A percentile compares a stretch with the other conserved stretches of the same genome.
Conservation (phyloP, 1,139 yeast genomes). For the Kluyveromyces sp. region DNA sequence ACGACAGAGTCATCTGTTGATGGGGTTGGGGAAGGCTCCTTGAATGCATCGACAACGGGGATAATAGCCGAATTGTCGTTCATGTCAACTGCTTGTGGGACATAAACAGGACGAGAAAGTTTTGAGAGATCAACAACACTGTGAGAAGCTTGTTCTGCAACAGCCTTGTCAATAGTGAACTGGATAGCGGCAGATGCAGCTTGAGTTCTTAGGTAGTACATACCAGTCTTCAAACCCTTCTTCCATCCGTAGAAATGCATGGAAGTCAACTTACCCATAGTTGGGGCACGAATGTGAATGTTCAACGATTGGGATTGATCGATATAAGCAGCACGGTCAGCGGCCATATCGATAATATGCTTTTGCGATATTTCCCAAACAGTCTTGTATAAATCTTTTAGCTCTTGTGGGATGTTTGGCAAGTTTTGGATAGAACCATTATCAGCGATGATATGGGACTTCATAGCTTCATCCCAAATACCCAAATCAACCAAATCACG, state of each 20-base stretch:
- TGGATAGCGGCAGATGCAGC: slow-evolving; percentile 94
- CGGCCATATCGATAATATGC: slow-evolving; percentile 86
- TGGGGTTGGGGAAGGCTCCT: slow-evolving; percentile 21
- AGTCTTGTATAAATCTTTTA: slow-evolving; percentile 78
- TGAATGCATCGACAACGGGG: slow-evolving; percentile 22
- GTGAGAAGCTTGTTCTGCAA: slow-evolving; percentile 44
- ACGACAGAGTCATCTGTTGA: slow-evolving; percentile 24
- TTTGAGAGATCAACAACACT: slow-evolving; percentile 48
- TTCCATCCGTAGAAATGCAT: slow-evolving; percentile 98
- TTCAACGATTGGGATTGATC: slow-evolving; percentile 94
- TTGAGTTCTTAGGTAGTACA: slow-evolving; percentile 93
- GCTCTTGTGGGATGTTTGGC: slow-evolving; percentile 65
- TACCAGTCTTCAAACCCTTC: slow-evolving; percentile 94
- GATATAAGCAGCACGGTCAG: slow-evolving; percentile 86
- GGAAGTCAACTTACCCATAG: slow-evolving; percentile 89
- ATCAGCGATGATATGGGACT: slow-evolving; percentile 66
- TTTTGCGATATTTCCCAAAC: slow-evolving; percentile 96
- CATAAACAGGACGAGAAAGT: slow-evolving; percentile 47
- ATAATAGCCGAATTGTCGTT: slow-evolving; percentile 26
- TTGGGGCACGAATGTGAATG: slow-evolving; percentile 76
- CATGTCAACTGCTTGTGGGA: slow-evolving; percentile 31
- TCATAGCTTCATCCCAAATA: slow-evolving; percentile 74
- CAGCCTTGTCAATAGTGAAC: slow-evolving; percentile 69
- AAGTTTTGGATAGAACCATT: slow-evolving; percentile 84
- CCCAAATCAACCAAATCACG: slow-evolving; percentile 79